A percentile compares a stretch with the other conserved stretches of the same genome.
phyloP scores from a whole-genome alignment of 140 eudicot genomes.

The Senecio squalidus region DNA sequence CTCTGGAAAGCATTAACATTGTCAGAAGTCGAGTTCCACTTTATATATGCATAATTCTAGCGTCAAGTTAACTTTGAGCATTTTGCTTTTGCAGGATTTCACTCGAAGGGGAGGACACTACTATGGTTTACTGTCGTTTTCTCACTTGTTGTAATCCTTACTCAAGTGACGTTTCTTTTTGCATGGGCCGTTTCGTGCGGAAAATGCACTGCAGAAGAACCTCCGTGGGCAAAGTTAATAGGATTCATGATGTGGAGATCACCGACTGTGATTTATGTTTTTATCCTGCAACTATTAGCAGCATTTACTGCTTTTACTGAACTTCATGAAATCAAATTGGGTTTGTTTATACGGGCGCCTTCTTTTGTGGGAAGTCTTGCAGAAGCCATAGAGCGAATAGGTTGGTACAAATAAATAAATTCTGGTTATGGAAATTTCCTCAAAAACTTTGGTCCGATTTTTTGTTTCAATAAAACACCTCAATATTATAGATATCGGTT shows the following conservation, averaged over 20 bases:
- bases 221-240: slow-evolving; percentile 66
- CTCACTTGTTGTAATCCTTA: slow-evolving; percentile 47
- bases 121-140: slow-evolving; percentile 57
- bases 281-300: slow-evolving; percentile 66
- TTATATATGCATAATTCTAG: slow-evolving; percentile 2
- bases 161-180: slow-evolving; percentile 57
- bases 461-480: too few relatives aligned
- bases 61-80: background rate
- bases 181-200: slow-evolving; percentile 54
- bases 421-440: background rate
- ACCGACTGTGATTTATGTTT: slow-evolving; percentile 55
- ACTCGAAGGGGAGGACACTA: slow-evolving; percentile 37
- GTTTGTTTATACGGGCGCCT: slow-evolving; percentile 40
- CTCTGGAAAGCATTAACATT: too few relatives aligned
- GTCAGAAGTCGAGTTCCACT: slow-evolving; percentile 6
- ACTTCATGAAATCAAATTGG: slow-evolving; percentile 49
- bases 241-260: slow-evolving; percentile 93
- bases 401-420: slow-evolving; percentile 32
- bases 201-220: slow-evolving; percentile 46
- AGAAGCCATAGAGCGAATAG: slow-evolving; percentile 55
- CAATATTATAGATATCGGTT: too few relatives aligned
- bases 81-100: slow-evolving; percentile 52
- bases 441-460: background rate
- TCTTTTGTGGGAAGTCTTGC: slow-evolving; percentile 50
- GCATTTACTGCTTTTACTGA: slow-evolving; percentile 53